phyloP scores from a whole-genome alignment of 202 grass and related monocot genomes.

The Digitaria exilis region DNA sequence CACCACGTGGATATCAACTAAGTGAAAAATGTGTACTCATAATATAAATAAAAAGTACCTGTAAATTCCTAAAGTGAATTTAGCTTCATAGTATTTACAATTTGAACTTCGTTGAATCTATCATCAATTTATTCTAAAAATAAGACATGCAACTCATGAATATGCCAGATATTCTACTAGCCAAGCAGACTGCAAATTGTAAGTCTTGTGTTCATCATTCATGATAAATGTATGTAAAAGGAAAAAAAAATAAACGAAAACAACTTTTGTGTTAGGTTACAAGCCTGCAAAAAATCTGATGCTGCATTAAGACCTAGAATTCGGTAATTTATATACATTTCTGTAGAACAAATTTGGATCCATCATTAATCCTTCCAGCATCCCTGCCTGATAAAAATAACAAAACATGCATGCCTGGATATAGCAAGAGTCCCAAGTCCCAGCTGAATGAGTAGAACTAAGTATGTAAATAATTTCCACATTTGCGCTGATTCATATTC shows the following conservation, averaged over 20 bases:
- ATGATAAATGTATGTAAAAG: too few species aligned
- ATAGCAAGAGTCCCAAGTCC: constrained; percentile 11
- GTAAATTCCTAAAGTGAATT: constrained; percentile 23
- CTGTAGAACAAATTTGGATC: constrained; percentile 84
- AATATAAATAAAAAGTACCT: constrained; percentile 36
- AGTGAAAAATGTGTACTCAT: too few species aligned
- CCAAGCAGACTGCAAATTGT: neutral
- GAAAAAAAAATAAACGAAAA: too few species aligned
- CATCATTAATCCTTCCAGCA: constrained; percentile 69
- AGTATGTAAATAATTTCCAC: neutral
- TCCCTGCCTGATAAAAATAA: constrained; percentile 44
- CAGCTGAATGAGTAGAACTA: constrained; percentile 21
- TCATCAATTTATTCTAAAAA: neutral
- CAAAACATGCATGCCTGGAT: neutral
- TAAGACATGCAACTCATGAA: neutral
- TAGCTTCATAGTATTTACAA: neutral
- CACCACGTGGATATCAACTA: constrained; percentile 78
- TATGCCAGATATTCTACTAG: neutral
- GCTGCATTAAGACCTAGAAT: too few species aligned
- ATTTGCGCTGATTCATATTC: constrained; percentile 1
- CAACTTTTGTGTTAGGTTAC: too few species aligned
- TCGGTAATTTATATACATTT: too few species aligned
- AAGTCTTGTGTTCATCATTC: constrained; percentile 16
- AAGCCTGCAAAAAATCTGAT: too few species aligned
- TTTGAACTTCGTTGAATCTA: neutral